phyloP scores from a whole-genome alignment of 169 alveolate genomes.

The Eimeria nieschulzi region DNA sequence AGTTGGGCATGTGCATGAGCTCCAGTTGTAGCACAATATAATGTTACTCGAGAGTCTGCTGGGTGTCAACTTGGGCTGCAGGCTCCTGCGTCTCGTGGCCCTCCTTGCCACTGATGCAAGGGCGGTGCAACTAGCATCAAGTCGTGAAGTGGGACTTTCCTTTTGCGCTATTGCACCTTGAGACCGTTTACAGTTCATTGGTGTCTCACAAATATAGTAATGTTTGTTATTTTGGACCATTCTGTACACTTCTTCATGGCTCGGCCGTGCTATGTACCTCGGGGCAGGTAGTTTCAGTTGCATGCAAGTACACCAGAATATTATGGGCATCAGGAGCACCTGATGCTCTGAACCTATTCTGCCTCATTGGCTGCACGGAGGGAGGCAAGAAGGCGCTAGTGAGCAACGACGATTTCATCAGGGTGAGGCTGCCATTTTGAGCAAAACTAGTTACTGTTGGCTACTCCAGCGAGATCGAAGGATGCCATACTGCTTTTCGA shows the following conservation, averaged over 20 bases:
- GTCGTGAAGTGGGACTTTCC: background rate
- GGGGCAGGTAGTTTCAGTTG: background rate
- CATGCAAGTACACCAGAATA: background rate
- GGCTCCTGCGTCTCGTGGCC: conserved; percentile 21
- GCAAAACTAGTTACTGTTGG: background rate
- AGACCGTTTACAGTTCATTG: background rate
- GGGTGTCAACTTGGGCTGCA: background rate
- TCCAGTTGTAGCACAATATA: no score
- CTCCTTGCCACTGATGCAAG: background rate
- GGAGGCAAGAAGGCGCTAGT: background rate
- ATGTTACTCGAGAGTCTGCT: background rate
- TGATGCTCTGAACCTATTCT: background rate
- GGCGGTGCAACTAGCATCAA: background rate
- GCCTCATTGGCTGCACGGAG: background rate
- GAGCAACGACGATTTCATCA: background rate
- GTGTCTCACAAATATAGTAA: background rate
- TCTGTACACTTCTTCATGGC: background rate
- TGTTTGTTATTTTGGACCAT: background rate
- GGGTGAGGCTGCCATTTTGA: background rate
- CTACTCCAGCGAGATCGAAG: no score
- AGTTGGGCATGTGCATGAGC: no score
- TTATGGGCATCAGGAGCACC: conserved; percentile 1
- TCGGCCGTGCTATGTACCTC: background rate
- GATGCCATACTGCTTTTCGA: no score
- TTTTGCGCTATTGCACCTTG: background rate